Evolutionary conservation across 768 basidiomycete genomes (phyloP).

Genomic region (Pleurotus sapidus): DNA sequence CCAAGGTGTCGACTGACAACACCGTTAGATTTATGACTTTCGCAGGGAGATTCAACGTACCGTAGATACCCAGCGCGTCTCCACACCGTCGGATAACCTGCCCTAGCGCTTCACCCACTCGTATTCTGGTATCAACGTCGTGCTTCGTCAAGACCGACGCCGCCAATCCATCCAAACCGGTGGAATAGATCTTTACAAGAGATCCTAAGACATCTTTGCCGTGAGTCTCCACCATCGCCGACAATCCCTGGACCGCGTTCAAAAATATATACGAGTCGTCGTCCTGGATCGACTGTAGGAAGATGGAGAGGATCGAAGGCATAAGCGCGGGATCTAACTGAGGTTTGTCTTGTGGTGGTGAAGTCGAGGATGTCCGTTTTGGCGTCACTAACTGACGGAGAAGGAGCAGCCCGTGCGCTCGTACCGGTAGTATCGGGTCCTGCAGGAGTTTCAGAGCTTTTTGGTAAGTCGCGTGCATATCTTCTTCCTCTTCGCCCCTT

Average conservation of each 20-base stretch:
- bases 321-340: slow-evolving; percentile 57
- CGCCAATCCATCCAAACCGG: slow-evolving; percentile 49
- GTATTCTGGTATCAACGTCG: slow-evolving; percentile 70
- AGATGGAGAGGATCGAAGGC: slow-evolving; percentile 85
- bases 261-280: slow-evolving; percentile 96
- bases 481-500: slow-evolving; percentile 32
- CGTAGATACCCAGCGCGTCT: slow-evolving; percentile 60
- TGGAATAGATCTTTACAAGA: slow-evolving; percentile 66
- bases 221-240: slow-evolving; percentile 77
- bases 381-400: slow-evolving; percentile 73
- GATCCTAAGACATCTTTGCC: slow-evolving; percentile 69
- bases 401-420: slow-evolving; percentile 86
- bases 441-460: slow-evolving; percentile 85
- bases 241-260: slow-evolving; percentile 87
- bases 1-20: slow-evolving; percentile 57
- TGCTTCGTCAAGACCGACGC: slow-evolving; percentile 43
- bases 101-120: slow-evolving; percentile 84
- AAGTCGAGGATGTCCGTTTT: slow-evolving; percentile 10
- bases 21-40: neutral
- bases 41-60: slow-evolving; percentile 35
- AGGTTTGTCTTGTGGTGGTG: slow-evolving; percentile 16
- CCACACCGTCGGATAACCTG: slow-evolving; percentile 76
- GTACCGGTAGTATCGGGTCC: slow-evolving; percentile 90
- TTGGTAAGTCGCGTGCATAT: slow-evolving; percentile 71
- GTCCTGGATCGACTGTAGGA: slow-evolving; percentile 81